Conservation (phyloP, 129 eudicot genomes). For the Helichrysum umbraculigerum region DNA sequence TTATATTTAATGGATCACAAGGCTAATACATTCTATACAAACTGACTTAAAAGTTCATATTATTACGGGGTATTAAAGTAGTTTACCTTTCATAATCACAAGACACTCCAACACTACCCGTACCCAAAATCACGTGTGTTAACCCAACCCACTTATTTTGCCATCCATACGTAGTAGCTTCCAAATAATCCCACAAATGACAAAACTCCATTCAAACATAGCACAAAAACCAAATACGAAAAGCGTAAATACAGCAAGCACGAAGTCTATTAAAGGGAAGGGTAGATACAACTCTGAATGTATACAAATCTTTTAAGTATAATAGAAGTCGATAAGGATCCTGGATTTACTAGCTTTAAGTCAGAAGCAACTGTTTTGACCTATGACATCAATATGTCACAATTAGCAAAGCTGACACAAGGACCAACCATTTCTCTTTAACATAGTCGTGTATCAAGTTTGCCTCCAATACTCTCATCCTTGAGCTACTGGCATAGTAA, state of each 20-base stretch:
- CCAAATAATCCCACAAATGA: too few species aligned
- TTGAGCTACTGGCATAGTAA: background rate
- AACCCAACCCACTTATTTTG: too few species aligned
- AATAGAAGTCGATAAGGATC: background rate
- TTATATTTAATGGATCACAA: too few species aligned
- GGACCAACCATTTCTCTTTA: background rate
- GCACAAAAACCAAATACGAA: background rate
- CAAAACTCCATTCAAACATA: too few species aligned
- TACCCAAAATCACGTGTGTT: too few species aligned
- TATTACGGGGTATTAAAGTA: too few species aligned
- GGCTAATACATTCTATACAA: too few species aligned
- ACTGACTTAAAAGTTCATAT: too few species aligned
- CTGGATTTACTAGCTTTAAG: background rate
- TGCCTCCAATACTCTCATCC: background rate
- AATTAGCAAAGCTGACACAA: background rate
- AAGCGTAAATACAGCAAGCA: background rate
- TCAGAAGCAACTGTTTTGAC: slow-evolving; percentile 2
- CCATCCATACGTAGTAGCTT: too few species aligned
- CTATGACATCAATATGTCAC: background rate
- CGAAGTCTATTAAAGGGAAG: background rate
- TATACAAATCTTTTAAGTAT: background rate
- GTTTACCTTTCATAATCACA: too few species aligned
- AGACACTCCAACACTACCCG: too few species aligned
- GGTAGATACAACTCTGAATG: background rate
- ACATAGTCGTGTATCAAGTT: background rate